Conservation (phyloP, 768 basidiomycete genomes). For the Clitopilus passeckerianus region DNA sequence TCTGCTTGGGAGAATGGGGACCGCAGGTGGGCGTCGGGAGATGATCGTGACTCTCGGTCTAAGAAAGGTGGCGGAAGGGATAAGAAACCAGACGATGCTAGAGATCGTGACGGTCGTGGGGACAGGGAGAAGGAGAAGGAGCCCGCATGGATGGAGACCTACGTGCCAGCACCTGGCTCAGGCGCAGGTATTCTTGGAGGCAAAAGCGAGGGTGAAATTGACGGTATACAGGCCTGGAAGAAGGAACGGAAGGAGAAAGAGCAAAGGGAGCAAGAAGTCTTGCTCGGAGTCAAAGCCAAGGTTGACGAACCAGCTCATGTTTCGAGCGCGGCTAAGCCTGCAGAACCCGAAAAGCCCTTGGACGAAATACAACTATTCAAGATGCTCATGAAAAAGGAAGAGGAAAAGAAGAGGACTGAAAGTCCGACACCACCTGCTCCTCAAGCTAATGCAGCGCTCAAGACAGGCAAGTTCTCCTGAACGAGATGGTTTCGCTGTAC, state of each 20-base stretch:
- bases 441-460: not conserved
- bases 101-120: constrained; percentile 31
- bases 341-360: constrained; percentile 35
- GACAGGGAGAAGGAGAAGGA: constrained; percentile 76
- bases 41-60: constrained; percentile 63
- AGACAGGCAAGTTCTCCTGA: too few species aligned
- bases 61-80: constrained; percentile 61
- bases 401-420: constrained; percentile 39
- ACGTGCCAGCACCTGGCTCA: constrained; percentile 53
- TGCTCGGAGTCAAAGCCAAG: not conserved
- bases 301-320: constrained; percentile 6
- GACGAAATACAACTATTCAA: constrained; percentile 87
- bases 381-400: constrained; percentile 76
- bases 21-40: constrained; percentile 55
- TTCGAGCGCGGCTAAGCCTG: constrained; percentile 10
- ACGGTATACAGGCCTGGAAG: constrained; percentile 87
- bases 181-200: constrained; percentile 61
- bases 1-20: constrained; percentile 41
- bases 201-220: constrained; percentile 62
- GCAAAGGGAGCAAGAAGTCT: constrained; percentile 42
- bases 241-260: constrained; percentile 78
- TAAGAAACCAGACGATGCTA: constrained; percentile 41
- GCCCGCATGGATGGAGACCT: constrained; percentile 91
- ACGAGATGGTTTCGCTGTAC: too few species aligned
- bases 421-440: not conserved